These are phyloP conservation scores for Waltiozyma sp. DNA, from an alignment of 1,139 yeast genomes.

Conservation along the genomic window DNA sequence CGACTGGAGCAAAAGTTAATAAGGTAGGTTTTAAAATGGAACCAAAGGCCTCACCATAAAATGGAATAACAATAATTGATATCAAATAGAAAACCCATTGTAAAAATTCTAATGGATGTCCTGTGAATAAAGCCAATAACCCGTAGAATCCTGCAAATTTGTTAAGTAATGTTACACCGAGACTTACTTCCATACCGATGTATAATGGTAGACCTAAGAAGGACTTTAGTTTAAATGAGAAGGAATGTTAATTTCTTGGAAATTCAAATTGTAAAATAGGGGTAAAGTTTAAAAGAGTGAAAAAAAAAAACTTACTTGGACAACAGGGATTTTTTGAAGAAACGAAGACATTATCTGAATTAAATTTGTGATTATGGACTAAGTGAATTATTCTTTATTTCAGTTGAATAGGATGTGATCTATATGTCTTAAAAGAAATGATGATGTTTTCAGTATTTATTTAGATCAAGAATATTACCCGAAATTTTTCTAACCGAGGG, in stretches of 20 bases:
- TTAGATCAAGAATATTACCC: too few relatives aligned
- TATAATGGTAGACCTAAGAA: slow-evolving; percentile 68
- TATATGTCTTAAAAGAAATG: too few relatives aligned
- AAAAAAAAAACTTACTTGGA: not conserved
- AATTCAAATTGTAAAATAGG: not conserved
- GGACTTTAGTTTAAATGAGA: slow-evolving; percentile 6
- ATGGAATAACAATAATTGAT: slow-evolving; percentile 54
- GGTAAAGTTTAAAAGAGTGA: not conserved
- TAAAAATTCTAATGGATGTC: slow-evolving; percentile 73
- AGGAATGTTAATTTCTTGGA: too few relatives aligned
- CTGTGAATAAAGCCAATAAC: slow-evolving; percentile 73
- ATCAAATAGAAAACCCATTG: slow-evolving; percentile 76
- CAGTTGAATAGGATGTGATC: too few relatives aligned
- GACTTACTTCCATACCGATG: slow-evolving; percentile 75
- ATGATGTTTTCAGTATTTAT: too few relatives aligned
- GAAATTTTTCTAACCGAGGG: too few relatives aligned
- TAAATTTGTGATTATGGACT: too few relatives aligned
- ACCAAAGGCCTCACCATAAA: slow-evolving; percentile 51
- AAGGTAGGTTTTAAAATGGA: slow-evolving; percentile 37
- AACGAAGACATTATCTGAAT: not conserved
- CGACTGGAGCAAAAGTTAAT: slow-evolving; percentile 45
- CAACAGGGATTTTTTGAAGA: not conserved
- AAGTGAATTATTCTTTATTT: too few relatives aligned
- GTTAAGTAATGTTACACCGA: slow-evolving; percentile 73
- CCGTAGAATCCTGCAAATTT: slow-evolving; percentile 90